phyloP scores from a whole-genome alignment of 2,329 filamentous ascomycete genomes.

The Alternaria incomplexa region DNA sequence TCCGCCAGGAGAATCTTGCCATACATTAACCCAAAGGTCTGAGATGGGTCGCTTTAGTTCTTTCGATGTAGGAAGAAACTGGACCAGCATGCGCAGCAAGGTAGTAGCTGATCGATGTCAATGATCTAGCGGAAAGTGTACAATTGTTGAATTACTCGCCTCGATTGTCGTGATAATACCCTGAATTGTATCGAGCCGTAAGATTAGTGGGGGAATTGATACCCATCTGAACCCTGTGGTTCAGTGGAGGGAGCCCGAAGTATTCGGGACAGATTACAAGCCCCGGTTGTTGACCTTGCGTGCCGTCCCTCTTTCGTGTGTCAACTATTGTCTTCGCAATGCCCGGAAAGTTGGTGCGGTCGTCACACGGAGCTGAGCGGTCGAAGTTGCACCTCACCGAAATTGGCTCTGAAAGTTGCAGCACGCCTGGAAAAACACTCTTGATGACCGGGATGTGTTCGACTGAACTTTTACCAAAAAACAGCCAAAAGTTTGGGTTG shows the following conservation, averaged over 20 bases:
- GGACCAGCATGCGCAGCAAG: background rate
- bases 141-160: background rate
- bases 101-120: background rate
- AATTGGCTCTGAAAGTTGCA: too few relatives aligned
- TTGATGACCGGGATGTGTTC: too few relatives aligned
- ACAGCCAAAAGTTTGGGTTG: too few relatives aligned
- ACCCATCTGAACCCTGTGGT: background rate
- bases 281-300: background rate
- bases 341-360: background rate
- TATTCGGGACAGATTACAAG: background rate
- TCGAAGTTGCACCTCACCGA: background rate
- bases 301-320: background rate
- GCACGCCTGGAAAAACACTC: too few relatives aligned
- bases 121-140: too few relatives aligned
- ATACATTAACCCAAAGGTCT: background rate
- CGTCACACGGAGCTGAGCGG: background rate
- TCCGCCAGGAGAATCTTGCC: too few relatives aligned
- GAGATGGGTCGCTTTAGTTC: background rate
- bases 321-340: background rate
- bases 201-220: background rate
- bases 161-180: background rate
- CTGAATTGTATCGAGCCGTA: background rate
- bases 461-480: too few relatives aligned
- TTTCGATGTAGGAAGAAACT: background rate
- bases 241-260: background rate